Percentiles rank a stretch among this genome's conserved stretches.
phyloP scores from a whole-genome alignment of 768 basidiomycete genomes.

The Kwoniella botswanensis region DNA sequence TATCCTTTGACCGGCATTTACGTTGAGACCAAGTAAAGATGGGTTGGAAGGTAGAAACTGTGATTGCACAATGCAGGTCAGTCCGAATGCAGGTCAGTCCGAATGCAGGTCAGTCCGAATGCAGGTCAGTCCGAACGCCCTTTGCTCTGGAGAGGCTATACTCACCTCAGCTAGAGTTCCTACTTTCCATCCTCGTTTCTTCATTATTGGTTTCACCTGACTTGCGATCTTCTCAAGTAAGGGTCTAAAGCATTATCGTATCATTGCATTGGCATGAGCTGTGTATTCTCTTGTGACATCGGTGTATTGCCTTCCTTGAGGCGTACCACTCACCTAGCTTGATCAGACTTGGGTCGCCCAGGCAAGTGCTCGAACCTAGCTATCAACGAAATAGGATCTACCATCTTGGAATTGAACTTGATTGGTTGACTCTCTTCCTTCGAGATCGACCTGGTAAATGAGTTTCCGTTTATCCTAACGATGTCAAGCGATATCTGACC shows the following conservation, averaged over 20 bases:
- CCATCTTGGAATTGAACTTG: constrained; percentile 19
- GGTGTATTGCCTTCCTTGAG: neutral
- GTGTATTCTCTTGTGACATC: neutral
- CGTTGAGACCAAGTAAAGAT: constrained; percentile 54
- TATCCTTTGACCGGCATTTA: constrained; percentile 81
- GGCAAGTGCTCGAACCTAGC: constrained; percentile 47
- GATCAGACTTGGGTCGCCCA: constrained; percentile 43
- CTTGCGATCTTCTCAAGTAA: constrained; percentile 54
- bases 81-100: too few relatives aligned
- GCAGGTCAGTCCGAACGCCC: neutral
- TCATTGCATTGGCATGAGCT: neutral
- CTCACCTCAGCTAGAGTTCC: constrained; percentile 56
- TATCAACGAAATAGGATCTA: constrained; percentile 49
- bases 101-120: too few relatives aligned
- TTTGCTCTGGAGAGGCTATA: neutral
- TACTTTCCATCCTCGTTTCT: constrained; percentile 74
- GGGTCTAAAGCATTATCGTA: constrained; percentile 20
- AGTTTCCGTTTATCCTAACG: neutral
- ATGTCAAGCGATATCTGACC: neutral
- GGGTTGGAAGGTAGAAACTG: constrained; percentile 49
- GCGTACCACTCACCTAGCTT: constrained; percentile 44
- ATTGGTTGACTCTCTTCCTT: neutral
- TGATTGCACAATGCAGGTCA: neutral
- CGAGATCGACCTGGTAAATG: neutral
- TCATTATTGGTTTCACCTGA: constrained; percentile 92